These are phyloP conservation scores for Suillus subaureus DNA, from an alignment of 768 basidiomycete genomes.

Conservation along the genomic window DNA sequence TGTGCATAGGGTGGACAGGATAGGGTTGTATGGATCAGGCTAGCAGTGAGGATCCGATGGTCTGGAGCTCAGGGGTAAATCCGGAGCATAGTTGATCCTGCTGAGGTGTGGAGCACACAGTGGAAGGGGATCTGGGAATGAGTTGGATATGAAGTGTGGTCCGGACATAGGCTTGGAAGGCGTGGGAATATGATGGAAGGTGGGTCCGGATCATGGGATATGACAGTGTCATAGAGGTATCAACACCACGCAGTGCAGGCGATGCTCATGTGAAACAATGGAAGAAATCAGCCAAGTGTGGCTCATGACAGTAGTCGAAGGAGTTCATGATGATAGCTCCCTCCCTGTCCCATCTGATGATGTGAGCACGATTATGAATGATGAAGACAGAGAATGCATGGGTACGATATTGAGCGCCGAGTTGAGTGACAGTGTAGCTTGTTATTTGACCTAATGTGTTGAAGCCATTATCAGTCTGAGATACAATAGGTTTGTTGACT, in stretches of 20 bases:
- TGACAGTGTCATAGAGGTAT: constrained; percentile 26
- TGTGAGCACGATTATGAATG: constrained; percentile 8
- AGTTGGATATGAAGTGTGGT: too few species aligned
- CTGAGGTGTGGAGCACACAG: too few species aligned
- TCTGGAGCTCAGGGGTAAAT: too few species aligned
- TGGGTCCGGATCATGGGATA: too few species aligned
- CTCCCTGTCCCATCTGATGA: constrained; percentile 20
- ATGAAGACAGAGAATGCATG: constrained; percentile 22
- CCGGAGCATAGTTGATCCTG: too few species aligned
- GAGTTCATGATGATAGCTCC: constrained; percentile 15
- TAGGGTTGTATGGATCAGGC: too few species aligned
- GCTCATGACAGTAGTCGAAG: constrained; percentile 24
- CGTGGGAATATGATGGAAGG: too few species aligned
- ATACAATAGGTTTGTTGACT: not conserved
- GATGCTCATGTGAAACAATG: constrained; percentile 23
- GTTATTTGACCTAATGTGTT: constrained; percentile 23
- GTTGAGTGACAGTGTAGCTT: constrained; percentile 19
- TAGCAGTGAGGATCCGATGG: too few species aligned
- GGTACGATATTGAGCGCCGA: constrained; percentile 19
- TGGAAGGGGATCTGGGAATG: too few species aligned
- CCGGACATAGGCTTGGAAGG: too few species aligned
- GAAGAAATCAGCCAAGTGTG: constrained; percentile 24
- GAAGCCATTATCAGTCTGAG: not conserved
- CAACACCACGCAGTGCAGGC: constrained; percentile 20
- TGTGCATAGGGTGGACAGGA: too few species aligned